A percentile compares a stretch with the other conserved stretches of the same genome.
phyloP scores from a whole-genome alignment of 2,329 filamentous ascomycete genomes.

The Rutstroemia sp. region DNA sequence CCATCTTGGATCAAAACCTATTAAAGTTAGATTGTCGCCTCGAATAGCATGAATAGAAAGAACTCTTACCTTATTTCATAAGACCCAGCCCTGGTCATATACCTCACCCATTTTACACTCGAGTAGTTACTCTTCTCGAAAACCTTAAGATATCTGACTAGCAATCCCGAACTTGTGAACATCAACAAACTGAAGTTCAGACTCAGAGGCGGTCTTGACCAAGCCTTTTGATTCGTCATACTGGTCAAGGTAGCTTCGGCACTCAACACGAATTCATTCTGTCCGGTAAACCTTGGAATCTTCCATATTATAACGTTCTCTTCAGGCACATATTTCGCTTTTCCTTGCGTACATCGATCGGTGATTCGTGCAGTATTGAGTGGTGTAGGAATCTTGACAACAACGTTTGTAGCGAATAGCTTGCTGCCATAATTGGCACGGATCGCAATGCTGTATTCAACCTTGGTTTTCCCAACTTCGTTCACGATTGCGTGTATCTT shows the following conservation, averaged over 20 bases:
- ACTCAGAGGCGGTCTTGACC: constrained; percentile 88
- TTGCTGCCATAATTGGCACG: constrained; percentile 96
- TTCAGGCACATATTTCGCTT: constrained; percentile 96
- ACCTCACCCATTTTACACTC: constrained; percentile 97
- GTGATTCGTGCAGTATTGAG: constrained; percentile 93
- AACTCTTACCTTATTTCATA: constrained; percentile 78
- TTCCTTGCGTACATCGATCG: constrained; percentile 88
- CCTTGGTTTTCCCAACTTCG: constrained; percentile 92
- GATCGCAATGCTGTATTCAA: constrained; percentile 97
- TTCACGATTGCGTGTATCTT: constrained; percentile 98
- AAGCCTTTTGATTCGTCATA: constrained; percentile 97
- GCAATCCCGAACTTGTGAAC: constrained; percentile 90
- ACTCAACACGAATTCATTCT: constrained; percentile 90
- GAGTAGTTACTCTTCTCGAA: constrained; percentile 99
- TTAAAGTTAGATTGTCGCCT: background rate
- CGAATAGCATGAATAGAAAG: background rate
- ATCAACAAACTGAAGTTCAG: constrained; percentile 91
- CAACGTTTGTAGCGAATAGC: constrained; percentile 93
- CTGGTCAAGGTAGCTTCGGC: constrained; percentile 89
- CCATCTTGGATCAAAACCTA: constrained; percentile 15
- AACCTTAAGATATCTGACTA: constrained; percentile 94
- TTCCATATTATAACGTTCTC: constrained; percentile 99
- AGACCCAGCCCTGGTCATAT: constrained; percentile 96
- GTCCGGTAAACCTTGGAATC: constrained; percentile 96
- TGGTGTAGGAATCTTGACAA: constrained; percentile 89